phyloP scores from a whole-genome alignment of 2,329 filamentous ascomycete species.

The Elsinoe fawcettii region DNA sequence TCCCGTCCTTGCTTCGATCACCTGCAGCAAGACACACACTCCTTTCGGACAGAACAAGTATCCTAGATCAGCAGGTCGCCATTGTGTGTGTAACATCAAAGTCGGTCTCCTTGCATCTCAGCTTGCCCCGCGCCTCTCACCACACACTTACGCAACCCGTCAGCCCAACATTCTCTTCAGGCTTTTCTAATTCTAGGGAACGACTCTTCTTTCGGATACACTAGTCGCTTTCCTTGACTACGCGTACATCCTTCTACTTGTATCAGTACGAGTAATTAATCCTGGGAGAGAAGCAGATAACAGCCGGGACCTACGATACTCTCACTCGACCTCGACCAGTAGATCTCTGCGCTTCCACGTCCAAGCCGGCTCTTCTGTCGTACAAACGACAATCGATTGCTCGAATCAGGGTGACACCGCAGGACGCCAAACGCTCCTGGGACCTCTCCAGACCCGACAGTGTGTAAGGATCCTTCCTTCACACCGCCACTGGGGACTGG shows the following conservation, averaged over 20 bases:
- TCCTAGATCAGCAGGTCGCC: not conserved
- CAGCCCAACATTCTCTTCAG: not conserved
- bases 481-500: slow-evolving; percentile 4
- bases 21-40: not conserved
- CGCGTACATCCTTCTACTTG: too few relatives aligned
- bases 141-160: slow-evolving; percentile 5
- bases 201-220: not conserved
- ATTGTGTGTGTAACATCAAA: slow-evolving; percentile 10
- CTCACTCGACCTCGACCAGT: not conserved
- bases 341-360: not conserved
- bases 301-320: not conserved
- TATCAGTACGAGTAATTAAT: not conserved
- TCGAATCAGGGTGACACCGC: not conserved
- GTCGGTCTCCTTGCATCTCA: not conserved
- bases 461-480: not conserved
- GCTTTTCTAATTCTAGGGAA: not conserved
- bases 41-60: not conserved
- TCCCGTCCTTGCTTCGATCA: not conserved
- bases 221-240: not conserved
- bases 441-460: not conserved
- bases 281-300: not conserved
- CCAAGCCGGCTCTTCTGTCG: not conserved
- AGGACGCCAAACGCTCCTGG: not conserved
- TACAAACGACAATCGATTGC: not conserved
- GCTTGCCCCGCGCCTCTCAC: slow-evolving; percentile 1